A percentile compares a stretch with the other conserved stretches of the same genome.
phyloP scores from a whole-genome alignment of 1,284 basidiomycete species.

The Chondrostereum purpureum region DNA sequence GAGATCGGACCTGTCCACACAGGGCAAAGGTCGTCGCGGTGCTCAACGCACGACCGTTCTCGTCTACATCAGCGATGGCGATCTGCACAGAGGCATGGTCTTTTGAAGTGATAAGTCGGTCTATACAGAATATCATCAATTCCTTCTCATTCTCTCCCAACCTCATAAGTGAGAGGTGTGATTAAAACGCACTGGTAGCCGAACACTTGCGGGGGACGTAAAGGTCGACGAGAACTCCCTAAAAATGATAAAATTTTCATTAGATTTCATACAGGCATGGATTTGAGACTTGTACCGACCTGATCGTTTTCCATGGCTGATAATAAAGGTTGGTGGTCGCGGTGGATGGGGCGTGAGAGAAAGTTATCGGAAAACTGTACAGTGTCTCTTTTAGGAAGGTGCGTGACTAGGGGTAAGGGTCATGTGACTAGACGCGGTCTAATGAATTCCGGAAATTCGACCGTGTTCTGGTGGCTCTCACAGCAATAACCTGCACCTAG shows the following conservation, averaged over 20 bases:
- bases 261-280: neutral
- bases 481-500: too few relatives aligned
- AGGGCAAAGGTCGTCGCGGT: slow-evolving; percentile 93
- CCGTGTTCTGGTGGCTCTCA: too few relatives aligned
- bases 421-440: too few relatives aligned
- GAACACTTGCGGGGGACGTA: slow-evolving; percentile 99
- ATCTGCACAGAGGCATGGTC: slow-evolving; percentile 99
- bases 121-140: too few relatives aligned
- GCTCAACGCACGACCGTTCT: slow-evolving; percentile 81
- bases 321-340: slow-evolving; percentile 1
- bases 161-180: slow-evolving; percentile 12
- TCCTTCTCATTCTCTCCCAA: slow-evolving; percentile 8
- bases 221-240: slow-evolving; percentile 99
- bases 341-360: neutral
- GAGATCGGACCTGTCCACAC: slow-evolving; percentile 88
- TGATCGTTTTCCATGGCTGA: slow-evolving; percentile 72
- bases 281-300: slow-evolving; percentile 36
- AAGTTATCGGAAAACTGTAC: slow-evolving; percentile 1
- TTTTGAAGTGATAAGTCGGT: slow-evolving; percentile 96
- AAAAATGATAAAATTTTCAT: slow-evolving; percentile 9
- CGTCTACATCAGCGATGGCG: slow-evolving; percentile 91
- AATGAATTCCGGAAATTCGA: too few relatives aligned
- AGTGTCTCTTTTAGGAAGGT: slow-evolving; percentile 6
- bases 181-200: slow-evolving; percentile 73
- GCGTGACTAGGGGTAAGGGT: too few relatives aligned